Evolutionary conservation across 2,329 filamentous ascomycete genomes (phyloP).

Genomic region (Fonsecaea nubica): DNA sequence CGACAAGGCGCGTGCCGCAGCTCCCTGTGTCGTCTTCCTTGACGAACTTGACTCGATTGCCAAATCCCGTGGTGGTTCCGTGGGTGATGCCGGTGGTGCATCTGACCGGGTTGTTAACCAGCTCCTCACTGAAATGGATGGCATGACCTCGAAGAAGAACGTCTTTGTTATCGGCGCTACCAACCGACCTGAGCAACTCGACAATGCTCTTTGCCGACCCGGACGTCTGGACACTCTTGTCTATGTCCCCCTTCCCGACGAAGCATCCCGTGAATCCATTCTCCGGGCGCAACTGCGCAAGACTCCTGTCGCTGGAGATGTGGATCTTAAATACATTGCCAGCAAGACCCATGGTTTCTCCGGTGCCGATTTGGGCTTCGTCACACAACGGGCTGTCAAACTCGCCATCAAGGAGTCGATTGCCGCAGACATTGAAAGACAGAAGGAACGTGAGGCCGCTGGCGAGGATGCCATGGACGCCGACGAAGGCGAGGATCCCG

Average conservation of each 20-base stretch:
- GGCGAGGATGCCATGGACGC: slow-evolving; percentile 84
- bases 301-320: slow-evolving; percentile 86
- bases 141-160: slow-evolving; percentile 99
- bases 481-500: slow-evolving; percentile 81
- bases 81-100: slow-evolving; percentile 94
- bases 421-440: slow-evolving; percentile 81
- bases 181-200: slow-evolving; percentile 97
- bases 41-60: slow-evolving; percentile 99
- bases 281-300: slow-evolving; percentile 97
- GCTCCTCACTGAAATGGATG: slow-evolving; percentile 98
- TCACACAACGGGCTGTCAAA: slow-evolving; percentile 98
- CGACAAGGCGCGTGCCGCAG: slow-evolving; percentile 97
- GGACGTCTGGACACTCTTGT: slow-evolving; percentile 98
- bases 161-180: slow-evolving; percentile 99
- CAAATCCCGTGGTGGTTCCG: slow-evolving; percentile 96
- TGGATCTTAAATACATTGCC: slow-evolving; percentile 90
- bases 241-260: slow-evolving; percentile 95
- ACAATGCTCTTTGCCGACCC: slow-evolving; percentile 96
- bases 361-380: slow-evolving; percentile 98
- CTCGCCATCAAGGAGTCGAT: slow-evolving; percentile 99
- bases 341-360: slow-evolving; percentile 98
- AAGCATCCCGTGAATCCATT: slow-evolving; percentile 85
- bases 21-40: slow-evolving; percentile 97
- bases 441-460: slow-evolving; percentile 84
- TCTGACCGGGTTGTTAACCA: slow-evolving; percentile 99